phyloP scores from a whole-genome alignment of 345 rosid genomes.

The Moringa oleifera region DNA sequence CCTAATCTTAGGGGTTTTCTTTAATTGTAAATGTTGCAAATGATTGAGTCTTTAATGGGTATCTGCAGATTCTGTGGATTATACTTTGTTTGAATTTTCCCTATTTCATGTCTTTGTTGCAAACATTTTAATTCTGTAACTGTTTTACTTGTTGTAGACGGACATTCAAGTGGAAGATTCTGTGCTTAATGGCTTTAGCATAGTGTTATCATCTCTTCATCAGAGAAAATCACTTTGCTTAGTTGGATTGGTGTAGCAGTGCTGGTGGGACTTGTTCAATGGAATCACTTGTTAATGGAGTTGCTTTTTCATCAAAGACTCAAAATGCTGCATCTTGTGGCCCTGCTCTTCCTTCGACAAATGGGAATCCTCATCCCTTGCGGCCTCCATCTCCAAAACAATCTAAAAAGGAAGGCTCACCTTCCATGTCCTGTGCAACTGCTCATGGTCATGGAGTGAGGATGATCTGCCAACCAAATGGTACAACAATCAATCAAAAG shows the following conservation, averaged over 20 bases:
- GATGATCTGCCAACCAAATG: constrained; percentile 21
- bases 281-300: constrained; percentile 50
- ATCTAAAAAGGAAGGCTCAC: constrained; percentile 29
- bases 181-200: constrained; percentile 17
- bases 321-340: constrained; percentile 32
- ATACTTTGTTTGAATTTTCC: neutral
- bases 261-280: constrained; percentile 36
- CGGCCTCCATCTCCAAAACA: constrained; percentile 41
- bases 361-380: constrained; percentile 10
- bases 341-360: constrained; percentile 19
- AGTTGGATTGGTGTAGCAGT: constrained; percentile 35
- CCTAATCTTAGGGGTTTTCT: constrained; percentile 28
- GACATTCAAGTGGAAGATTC: constrained; percentile 15
- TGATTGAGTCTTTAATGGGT: constrained; percentile 7
- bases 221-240: constrained; percentile 11
- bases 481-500: constrained; percentile 28
- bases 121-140: neutral
- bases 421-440: constrained; percentile 13
- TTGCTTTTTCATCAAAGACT: constrained; percentile 37
- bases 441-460: constrained; percentile 16
- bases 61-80: constrained; percentile 5
- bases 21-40: constrained; percentile 9
- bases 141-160: neutral
- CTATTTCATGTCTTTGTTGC: neutral
- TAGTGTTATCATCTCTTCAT: constrained; percentile 1